Evolutionary conservation across 2,329 filamentous ascomycete genomes (phyloP).

Genomic region (Sporothrix dimorphospora): DNA sequence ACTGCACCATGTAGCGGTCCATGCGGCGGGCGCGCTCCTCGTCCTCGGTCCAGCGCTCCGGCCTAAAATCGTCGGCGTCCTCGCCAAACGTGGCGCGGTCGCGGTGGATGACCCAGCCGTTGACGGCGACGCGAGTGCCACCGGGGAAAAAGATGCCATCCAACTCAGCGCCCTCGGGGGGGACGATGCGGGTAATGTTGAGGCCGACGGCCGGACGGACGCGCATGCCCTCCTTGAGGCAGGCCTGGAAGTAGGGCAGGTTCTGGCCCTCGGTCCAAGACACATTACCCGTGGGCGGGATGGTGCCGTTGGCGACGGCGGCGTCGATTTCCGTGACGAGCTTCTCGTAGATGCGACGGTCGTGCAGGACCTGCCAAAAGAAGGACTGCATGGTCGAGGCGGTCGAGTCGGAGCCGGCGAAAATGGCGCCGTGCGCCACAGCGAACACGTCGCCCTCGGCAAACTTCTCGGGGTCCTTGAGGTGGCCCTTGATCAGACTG

Average conservation of each 20-base stretch:
- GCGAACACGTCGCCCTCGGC: constrained; percentile 59
- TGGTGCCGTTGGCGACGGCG: constrained; percentile 43
- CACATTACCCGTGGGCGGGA: constrained; percentile 49
- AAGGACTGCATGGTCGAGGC: constrained; percentile 63
- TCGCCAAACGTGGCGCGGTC: constrained; percentile 53
- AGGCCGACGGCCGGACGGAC: constrained; percentile 59
- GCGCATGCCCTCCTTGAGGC: constrained; percentile 59
- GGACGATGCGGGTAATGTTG: constrained; percentile 56
- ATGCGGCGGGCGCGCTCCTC: constrained; percentile 50
- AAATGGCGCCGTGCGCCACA: constrained; percentile 60
- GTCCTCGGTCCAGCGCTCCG: constrained; percentile 58
- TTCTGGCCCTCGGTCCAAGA: constrained; percentile 53
- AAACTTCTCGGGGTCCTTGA: constrained; percentile 54
- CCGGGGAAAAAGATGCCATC: constrained; percentile 56
- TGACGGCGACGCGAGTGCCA: constrained; percentile 57
- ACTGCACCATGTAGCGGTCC: constrained; percentile 62
- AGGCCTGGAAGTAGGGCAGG: constrained; percentile 60
- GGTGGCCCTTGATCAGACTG: constrained; percentile 55
- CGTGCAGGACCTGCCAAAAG: constrained; percentile 54
- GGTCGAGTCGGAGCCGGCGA: constrained; percentile 64
- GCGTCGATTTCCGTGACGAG: constrained; percentile 50
- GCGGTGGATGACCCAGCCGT: constrained; percentile 58
- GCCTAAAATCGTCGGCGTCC: constrained; percentile 56
- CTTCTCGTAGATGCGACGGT: constrained; percentile 45
- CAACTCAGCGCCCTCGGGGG: constrained; percentile 55